Conservation (phyloP, 768 basidiomycete genomes). For the Serendipita sp. region DNA sequence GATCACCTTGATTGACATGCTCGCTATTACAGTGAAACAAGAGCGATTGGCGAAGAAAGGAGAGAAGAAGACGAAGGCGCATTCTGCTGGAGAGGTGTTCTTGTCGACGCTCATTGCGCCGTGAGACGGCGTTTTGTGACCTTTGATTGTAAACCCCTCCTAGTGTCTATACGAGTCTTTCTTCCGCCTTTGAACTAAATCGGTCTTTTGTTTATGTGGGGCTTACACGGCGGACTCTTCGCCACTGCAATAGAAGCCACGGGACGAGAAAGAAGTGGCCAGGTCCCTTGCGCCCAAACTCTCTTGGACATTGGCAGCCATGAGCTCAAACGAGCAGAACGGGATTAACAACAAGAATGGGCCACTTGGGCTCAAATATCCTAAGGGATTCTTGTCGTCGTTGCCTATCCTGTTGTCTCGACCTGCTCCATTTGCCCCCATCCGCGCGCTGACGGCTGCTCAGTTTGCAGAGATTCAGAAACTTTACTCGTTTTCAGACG, state of each 20-base stretch:
- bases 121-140: slow-evolving; percentile 25
- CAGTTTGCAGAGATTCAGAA: slow-evolving; percentile 48
- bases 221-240: too few relatives aligned
- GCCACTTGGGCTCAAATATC: slow-evolving; percentile 15
- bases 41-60: slow-evolving; percentile 44
- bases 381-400: slow-evolving; percentile 14
- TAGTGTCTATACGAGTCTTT: background rate
- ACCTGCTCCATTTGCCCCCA: slow-evolving; percentile 24
- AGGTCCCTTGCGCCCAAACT: background rate
- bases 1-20: slow-evolving; percentile 7
- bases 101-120: slow-evolving; percentile 71
- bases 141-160: background rate
- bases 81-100: slow-evolving; percentile 58
- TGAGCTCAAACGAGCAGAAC: background rate
- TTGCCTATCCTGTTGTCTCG: slow-evolving; percentile 21
- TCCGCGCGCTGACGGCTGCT: slow-evolving; percentile 25
- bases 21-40: slow-evolving; percentile 45
- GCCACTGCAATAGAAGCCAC: too few relatives aligned
- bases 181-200: background rate
- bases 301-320: background rate
- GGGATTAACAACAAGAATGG: too few relatives aligned
- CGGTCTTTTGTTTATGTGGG: too few relatives aligned
- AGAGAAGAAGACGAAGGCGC: slow-evolving; percentile 38
- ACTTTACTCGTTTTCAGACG: slow-evolving; percentile 47
- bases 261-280: background rate